Evolutionary conservation across 768 basidiomycete genomes (phyloP).

Genomic region (Sporobolomyces phaffii): DNA sequence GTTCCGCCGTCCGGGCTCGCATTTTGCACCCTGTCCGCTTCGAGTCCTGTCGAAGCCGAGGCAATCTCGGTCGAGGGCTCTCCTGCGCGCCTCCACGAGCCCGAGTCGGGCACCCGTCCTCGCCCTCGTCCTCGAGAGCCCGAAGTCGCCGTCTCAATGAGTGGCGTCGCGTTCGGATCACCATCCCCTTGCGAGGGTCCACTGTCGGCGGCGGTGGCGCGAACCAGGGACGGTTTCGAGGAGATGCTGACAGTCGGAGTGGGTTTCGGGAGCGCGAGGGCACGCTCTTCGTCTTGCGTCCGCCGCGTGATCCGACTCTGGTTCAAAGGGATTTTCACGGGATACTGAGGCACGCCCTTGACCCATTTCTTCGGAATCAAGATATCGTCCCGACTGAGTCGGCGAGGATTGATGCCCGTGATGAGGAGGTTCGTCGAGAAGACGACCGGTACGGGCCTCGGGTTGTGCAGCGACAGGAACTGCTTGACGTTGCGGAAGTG

Average conservation of each 20-base stretch:
- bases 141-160: no score
- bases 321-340: constrained; percentile 2
- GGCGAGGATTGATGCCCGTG: constrained; percentile 38
- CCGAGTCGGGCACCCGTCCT: background rate
- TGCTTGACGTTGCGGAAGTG: constrained; percentile 18
- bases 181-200: background rate
- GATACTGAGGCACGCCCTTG: constrained; percentile 15
- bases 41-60: no score
- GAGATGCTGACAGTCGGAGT: constrained; percentile 24
- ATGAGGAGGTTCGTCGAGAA: constrained; percentile 45
- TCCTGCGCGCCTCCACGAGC: no score
- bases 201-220: background rate
- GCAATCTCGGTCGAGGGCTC: no score
- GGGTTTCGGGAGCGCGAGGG: background rate
- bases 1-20: no score
- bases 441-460: constrained; percentile 33
- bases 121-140: background rate
- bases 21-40: no score
- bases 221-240: background rate
- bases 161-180: background rate
- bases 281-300: background rate
- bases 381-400: constrained; percentile 44
- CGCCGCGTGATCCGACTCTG: background rate
- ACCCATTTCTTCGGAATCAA: constrained; percentile 40
- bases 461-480: constrained; percentile 24